Conservation (phyloP, 2,329 filamentous ascomycete genomes). For the Botryotinia calthae region DNA sequence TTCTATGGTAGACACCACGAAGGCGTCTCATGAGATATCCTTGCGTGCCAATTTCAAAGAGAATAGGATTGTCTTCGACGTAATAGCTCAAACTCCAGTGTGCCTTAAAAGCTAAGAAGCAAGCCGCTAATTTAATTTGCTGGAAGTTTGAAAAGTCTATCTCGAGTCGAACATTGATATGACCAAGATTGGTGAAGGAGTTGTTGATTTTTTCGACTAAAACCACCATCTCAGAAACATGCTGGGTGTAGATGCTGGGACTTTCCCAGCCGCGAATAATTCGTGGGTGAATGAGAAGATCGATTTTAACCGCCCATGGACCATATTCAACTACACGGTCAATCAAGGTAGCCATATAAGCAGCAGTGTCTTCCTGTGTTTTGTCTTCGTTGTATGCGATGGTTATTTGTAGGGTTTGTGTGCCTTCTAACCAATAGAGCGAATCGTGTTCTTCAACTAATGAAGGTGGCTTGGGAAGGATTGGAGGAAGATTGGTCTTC, state of each 20-base stretch:
- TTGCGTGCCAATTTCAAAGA: neutral
- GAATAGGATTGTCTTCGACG: neutral
- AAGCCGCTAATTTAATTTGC: conserved; percentile 10
- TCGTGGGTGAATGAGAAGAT: neutral
- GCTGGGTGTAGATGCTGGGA: neutral
- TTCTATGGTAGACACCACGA: neutral
- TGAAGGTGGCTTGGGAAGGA: neutral
- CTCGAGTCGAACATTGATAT: neutral
- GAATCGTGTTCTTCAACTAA: neutral
- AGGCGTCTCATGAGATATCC: conserved; percentile 5
- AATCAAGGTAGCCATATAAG: neutral
- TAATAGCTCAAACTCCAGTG: neutral
- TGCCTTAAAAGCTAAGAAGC: neutral
- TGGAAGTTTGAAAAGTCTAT: conserved; percentile 8
- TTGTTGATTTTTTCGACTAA: neutral
- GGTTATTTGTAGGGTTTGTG: neutral
- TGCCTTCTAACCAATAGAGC: neutral
- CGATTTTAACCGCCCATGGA: neutral
- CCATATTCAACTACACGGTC: neutral
- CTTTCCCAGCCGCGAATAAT: neutral
- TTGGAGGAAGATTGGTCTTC: neutral
- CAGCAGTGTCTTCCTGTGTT: neutral
- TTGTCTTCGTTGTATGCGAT: neutral
- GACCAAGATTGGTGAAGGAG: neutral
- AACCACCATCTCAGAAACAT: neutral